Evolutionary conservation across 768 basidiomycete species (phyloP), one percentile per base, ranked within the genome.

Genomic region (Sistotremastrum niveocremeum): DNA sequence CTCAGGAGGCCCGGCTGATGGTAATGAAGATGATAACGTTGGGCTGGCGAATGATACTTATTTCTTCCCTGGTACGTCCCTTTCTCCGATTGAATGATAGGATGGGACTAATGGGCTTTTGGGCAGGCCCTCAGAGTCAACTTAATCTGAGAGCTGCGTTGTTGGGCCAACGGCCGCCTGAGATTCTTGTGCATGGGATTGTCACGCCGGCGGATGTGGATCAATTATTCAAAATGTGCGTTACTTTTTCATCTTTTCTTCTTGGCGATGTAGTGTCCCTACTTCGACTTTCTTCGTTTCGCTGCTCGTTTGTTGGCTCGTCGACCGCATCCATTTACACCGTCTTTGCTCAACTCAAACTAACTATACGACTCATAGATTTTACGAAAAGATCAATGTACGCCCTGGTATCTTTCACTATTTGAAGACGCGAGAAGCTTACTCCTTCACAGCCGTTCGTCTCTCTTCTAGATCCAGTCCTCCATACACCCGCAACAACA

Each of bases 171-270:
- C 81, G 74, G 52, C 81, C 84, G 1, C 86, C 86, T 0, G 85
- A 87, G 54, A 86, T 90, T 46, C 57, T 89, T 37, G 73, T 85
- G 2, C 85, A 87, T 52, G 83, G 83, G 7, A 63, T 90, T 20
- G 83, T 90, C 34, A 78, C 76, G 1, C 74, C 81, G 0, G 74
- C 75, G 41, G 86, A 89, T 50, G 84, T 88, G 2, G 81, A 87
- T 48, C 79, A 79, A 51, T 62, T 90, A n/a, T 90, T 89, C 52
- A 71, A 84, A 34, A 84, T 89, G 83, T 86, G 53, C 33, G 85
- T 70, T 6, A 28, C 4, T 34, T 31, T 5, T 30, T 49, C 31
- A 35, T 37, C 29, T 47, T 52, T 47, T 8, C 42, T 11, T 28
- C 20, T 43, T 30, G 10, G 11, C 6, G n/a, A n/a, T n/a, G n/a